Evolutionary conservation across 2,329 filamentous ascomycete genomes (phyloP), one percentile per base, ranked within the genome.

Genomic region (Cyclaneusma minus): DNA sequence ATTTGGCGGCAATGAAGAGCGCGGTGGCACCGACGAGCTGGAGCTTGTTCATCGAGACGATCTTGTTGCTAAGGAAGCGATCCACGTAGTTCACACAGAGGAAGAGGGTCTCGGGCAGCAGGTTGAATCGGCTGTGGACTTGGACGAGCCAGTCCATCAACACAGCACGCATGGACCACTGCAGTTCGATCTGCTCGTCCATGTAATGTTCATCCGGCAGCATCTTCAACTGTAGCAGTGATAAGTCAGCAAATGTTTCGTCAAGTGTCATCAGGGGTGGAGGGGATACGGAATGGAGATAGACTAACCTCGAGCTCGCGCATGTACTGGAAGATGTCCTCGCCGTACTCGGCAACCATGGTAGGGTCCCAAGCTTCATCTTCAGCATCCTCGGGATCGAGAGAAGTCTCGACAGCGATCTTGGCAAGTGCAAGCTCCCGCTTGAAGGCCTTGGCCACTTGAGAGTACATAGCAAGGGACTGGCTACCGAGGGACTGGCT

Each of bases 91-190:
- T 98, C 55, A 92, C 81, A 14, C 78, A 80, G 31, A 95, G 68
- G 56, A 93, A 98, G 5, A 98, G 61, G 0, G 89, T 98, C 60
- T 98, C 89, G 0, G 87, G 87, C 6, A 95, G 68, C 15, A 98
- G 67, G 18, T 68, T 71, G 56, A 98, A 98, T 18, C 89, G 81
- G 41, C 76, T 71, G 50, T 98, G 89, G 16, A 98, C 89, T 51
- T 98, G 85, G 24, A 95, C 79, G 22, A 98, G 64, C 89, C 89
- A 98, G 52, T 95, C 89, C 74, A 98, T 91, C 29, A 98, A 64
- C 13, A 95, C 83, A 5, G 84, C 78, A 24, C 89, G 82, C 89
- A 95, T 98, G 3, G 85, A 93, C 89, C 89, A 98, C 48, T 93
- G 82, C 30, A 98, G 91, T 52, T 95, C 87, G n/a, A 78, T 75